These are phyloP conservation scores for Bruguiera sexangula DNA, from an alignment of 345 rosid genomes.

Conservation along the genomic window DNA sequence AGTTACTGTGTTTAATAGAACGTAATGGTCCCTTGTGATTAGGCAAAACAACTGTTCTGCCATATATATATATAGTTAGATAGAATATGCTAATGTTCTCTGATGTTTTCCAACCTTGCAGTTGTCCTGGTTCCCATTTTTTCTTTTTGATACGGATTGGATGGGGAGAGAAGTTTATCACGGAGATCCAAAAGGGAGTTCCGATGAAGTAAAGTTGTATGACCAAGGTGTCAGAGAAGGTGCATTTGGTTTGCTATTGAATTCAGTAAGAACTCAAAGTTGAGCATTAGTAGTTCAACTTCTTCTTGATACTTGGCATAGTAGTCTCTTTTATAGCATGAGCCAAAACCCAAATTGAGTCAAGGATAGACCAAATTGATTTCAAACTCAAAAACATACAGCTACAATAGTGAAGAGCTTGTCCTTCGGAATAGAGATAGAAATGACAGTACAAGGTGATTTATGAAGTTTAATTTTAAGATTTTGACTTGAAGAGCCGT, in stretches of 20 bases:
- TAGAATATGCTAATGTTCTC: too few species aligned
- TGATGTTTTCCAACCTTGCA: constrained; percentile 25
- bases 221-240: constrained; percentile 95
- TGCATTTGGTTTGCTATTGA: constrained; percentile 98
- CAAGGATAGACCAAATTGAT: neutral
- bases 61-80: too few species aligned
- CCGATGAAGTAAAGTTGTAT: constrained; percentile 52
- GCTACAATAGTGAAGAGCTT: too few species aligned
- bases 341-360: neutral
- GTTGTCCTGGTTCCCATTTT: constrained; percentile 98
- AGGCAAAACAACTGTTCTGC: constrained; percentile 1
- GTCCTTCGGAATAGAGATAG: neutral
- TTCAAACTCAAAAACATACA: neutral
- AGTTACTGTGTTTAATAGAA: neutral
- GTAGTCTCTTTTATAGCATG: neutral
- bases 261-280: constrained; percentile 83
- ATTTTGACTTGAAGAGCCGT: neutral
- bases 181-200: constrained; percentile 75
- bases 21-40: neutral
- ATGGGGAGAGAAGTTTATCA: constrained; percentile 99
- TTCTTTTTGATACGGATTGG: constrained; percentile 98
- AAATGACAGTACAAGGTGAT: neutral
- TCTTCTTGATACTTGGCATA: neutral
- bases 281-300: constrained; percentile 23
- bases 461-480: neutral